Base-by-base conservation (phyloP, 1,139 yeast species). In the Yamadazyma atlantica region DNA sequence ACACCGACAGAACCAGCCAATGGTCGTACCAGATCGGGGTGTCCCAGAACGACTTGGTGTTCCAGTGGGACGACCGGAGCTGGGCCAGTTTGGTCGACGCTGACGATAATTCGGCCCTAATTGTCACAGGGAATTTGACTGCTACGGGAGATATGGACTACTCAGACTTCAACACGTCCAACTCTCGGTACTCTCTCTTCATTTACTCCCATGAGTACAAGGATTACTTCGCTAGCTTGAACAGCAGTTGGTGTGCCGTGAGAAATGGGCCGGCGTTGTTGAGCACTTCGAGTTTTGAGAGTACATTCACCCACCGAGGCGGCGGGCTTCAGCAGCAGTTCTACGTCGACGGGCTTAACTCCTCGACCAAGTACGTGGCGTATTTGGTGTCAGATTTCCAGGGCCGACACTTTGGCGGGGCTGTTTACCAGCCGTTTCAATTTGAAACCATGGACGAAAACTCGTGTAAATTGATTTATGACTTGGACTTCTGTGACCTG, bases 171-270 rank as follows among this genome's bases (percentile, higher is more conserved):
- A 64, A 65, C 47, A 57, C 57, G 4, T 52, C 66, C 3, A 52
- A 55, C 25, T 65, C 72, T 12, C 55, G 66, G 32, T 74, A 72
- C 51, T 64, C 66, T 39, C 43, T 83, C 35, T 69, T 65, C 57
- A 50, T 81, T 3, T 80, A 75, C 50, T 61, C 76, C 2, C 55
- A 65, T 31, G 69, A 66, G 3, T 58, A 66, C 30, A 55, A 60
- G 26, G 53, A 67, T 46, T 52, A 71, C 45, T 68, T 78, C 35
- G 46, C 51, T 11, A 58, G 63, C 3, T 54, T 85, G 36, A 71
- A 77, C 32, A 66, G 67, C 44, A 83, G 94, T 40, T 80, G 87
- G 76, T 85, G 95, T 58, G 96, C 96, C 0, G 64, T 88, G 4
- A 61, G 75, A 29, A 66, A 62, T 33, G 77, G 78, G 0, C 76